Percentiles rank a stretch among this genome's conserved stretches.
These are phyloP conservation scores for Heimioporus sp. DNA, from an alignment of 768 basidiomycete genomes.

Conservation along the genomic window DNA sequence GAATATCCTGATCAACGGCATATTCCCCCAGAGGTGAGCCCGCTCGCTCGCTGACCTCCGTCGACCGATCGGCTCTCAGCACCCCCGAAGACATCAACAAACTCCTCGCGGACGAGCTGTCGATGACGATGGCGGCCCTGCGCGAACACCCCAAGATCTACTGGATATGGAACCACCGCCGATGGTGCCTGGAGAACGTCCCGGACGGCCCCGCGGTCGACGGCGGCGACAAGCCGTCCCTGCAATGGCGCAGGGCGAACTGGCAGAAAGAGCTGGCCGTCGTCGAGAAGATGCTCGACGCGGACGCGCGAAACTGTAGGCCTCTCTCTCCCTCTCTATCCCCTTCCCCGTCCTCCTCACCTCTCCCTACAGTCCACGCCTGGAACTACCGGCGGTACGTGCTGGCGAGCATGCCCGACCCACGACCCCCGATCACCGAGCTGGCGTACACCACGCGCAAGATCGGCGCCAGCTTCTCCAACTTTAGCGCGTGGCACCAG, in stretches of 20 bases:
- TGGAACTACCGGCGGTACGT: slow-evolving; percentile 95
- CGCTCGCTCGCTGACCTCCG: not conserved
- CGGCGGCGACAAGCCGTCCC: slow-evolving; percentile 38
- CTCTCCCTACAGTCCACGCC: no score
- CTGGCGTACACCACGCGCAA: slow-evolving; percentile 84
- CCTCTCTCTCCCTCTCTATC: no score
- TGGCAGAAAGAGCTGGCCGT: slow-evolving; percentile 88
- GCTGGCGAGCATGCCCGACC: slow-evolving; percentile 63
- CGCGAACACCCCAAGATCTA: slow-evolving; percentile 92
- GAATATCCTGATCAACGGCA: slow-evolving; percentile 66
- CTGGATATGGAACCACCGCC: slow-evolving; percentile 97
- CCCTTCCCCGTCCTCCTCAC: no score
- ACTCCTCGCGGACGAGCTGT: slow-evolving; percentile 68
- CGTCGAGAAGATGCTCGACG: slow-evolving; percentile 90
- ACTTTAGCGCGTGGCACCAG: slow-evolving; percentile 99
- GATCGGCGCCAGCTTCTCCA: slow-evolving; percentile 93
- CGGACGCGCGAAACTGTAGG: slow-evolving; percentile 91
- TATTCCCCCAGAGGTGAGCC: slow-evolving; percentile 65
- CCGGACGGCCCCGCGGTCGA: slow-evolving; percentile 64
- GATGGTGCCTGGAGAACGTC: slow-evolving; percentile 90
- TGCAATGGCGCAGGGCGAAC: slow-evolving; percentile 72
- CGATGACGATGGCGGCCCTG: slow-evolving; percentile 77
- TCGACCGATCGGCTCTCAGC: slow-evolving; percentile 37
- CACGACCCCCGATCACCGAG: slow-evolving; percentile 60
- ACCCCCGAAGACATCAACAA: slow-evolving; percentile 58